Evolutionary conservation across 495 filamentous ascomycete genomes (phyloP).

Genomic region (Tuber melanosporum): DNA sequence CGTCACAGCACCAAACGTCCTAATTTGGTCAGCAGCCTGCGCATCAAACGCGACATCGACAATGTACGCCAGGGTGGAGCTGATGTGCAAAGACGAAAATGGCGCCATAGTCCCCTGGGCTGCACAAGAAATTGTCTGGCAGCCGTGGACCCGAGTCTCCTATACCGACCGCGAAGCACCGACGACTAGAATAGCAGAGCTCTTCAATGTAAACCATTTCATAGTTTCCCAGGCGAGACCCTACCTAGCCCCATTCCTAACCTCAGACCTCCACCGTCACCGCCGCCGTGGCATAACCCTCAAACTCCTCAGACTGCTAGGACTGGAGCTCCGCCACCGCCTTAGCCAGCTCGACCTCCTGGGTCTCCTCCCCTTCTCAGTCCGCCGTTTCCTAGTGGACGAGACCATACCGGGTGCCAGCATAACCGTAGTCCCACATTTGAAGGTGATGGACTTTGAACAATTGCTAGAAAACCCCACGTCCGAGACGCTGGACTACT

Average conservation of each 20-base stretch:
- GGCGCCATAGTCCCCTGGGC: slow-evolving; percentile 79
- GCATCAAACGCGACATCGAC: slow-evolving; percentile 80
- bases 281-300: slow-evolving; percentile 53
- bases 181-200: slow-evolving; percentile 72
- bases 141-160: slow-evolving; percentile 59
- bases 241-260: slow-evolving; percentile 77
- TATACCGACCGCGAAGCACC: slow-evolving; percentile 74
- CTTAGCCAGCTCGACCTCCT: slow-evolving; percentile 75
- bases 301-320: slow-evolving; percentile 61
- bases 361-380: slow-evolving; percentile 58
- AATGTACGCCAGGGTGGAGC: slow-evolving; percentile 45
- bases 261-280: slow-evolving; percentile 66
- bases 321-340: slow-evolving; percentile 73
- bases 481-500: slow-evolving; percentile 66
- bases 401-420: slow-evolving; percentile 77
- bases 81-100: slow-evolving; percentile 70
- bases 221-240: slow-evolving; percentile 72
- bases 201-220: slow-evolving; percentile 92
- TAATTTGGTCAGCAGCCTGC: slow-evolving; percentile 89
- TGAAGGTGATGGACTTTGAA: slow-evolving; percentile 63
- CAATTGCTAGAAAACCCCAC: slow-evolving; percentile 76
- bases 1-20: slow-evolving; percentile 85
- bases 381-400: slow-evolving; percentile 77
- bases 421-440: slow-evolving; percentile 74
- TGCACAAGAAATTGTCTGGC: slow-evolving; percentile 60